A percentile compares a stretch with the other conserved stretches of the same genome.
phyloP scores from a whole-genome alignment of 2,329 filamentous ascomycete species.

The Exophiala viscosa region DNA sequence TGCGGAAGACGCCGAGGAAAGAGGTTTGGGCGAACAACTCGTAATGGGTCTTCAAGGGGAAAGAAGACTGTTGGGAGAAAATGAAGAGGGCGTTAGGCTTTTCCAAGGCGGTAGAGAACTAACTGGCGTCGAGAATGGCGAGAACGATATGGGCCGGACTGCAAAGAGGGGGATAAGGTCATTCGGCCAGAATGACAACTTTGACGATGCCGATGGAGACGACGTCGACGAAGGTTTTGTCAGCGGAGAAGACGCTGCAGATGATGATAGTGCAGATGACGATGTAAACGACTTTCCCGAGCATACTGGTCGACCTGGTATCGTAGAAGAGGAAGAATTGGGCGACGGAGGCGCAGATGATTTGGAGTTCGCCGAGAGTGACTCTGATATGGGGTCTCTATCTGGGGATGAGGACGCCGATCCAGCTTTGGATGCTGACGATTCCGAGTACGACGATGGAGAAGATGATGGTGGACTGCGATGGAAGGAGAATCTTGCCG shows the following conservation, averaged over 20 bases:
- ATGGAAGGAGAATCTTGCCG: conserved; percentile 86
- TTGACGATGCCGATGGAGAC: conserved; percentile 52
- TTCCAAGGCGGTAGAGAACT: conserved; percentile 69
- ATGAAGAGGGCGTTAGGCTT: conserved; percentile 75
- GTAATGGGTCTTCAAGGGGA: conserved; percentile 86
- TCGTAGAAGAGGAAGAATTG: conserved; percentile 46
- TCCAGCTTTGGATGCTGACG: conserved; percentile 49
- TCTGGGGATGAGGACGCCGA: conserved; percentile 61
- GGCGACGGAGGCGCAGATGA: conserved; percentile 63
- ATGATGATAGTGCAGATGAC: conserved; percentile 45
- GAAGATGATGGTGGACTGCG: conserved; percentile 70
- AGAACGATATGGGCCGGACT: conserved; percentile 57
- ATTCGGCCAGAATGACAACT: conserved; percentile 47
- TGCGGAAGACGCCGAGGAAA: conserved; percentile 60
- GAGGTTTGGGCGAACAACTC: conserved; percentile 91
- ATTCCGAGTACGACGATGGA: conserved; percentile 49
- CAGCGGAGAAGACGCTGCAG: conserved; percentile 54
- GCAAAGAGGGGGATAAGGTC: conserved; percentile 50
- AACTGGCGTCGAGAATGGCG: conserved; percentile 51
- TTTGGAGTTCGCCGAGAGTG: conserved; percentile 88
- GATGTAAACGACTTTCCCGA: conserved; percentile 39
- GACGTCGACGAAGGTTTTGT: conserved; percentile 55
- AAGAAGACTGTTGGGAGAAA: conserved; percentile 75
- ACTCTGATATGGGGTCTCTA: conserved; percentile 90
- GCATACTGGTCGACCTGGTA: conserved; percentile 42